Evolutionary conservation across 345 rosid species (phyloP), one percentile per base, ranked within the genome.

Genomic region (Erodium maritimum): DNA sequence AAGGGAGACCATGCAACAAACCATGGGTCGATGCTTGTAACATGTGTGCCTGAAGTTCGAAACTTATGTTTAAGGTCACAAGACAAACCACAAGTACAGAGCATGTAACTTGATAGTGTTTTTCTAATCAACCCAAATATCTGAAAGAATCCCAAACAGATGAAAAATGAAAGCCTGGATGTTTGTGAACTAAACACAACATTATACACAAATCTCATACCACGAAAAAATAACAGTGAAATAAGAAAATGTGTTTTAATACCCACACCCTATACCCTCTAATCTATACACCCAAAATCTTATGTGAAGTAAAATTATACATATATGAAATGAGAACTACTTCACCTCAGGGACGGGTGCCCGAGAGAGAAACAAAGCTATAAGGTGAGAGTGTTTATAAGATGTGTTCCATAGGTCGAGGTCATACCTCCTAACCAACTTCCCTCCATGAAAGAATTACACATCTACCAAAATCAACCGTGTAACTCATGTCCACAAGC

Each of bases 281-380:
- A n/a, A n/a, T 54, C 75, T 77, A 64, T 77, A 77, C 78, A 75
- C 65, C 55, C 72, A 60, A 72, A 80, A 77, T 69, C 73, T 74
- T 68, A 60, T 69, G 69, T 64, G 61, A 71, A 73, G 64, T 29
- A 50, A 56, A 54, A 64, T 52, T 65, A 29, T 29, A 29, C 42
- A 66, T 42, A 59, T 56, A 55, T 34, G 20, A 34, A 63, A 62
- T 21, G 62, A 56, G 22, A 55, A 25, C 67, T 58, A 56, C 50
- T 65, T 57, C 67, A 53, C 54, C 75, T 54, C 37, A 51, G 55
- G 51, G 17, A 65, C 3, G 58, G 71, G 54, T 61, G 66, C 55
- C 24, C 20, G 58, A 58, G 50, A 55, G 62, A 48, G 20, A 64
- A 55, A 62, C 63, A 68, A 62, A 42, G 48, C 34, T 3, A 29